Conservation (phyloP, 805 yeast genomes). For the Saturnispora serradocipensis region DNA sequence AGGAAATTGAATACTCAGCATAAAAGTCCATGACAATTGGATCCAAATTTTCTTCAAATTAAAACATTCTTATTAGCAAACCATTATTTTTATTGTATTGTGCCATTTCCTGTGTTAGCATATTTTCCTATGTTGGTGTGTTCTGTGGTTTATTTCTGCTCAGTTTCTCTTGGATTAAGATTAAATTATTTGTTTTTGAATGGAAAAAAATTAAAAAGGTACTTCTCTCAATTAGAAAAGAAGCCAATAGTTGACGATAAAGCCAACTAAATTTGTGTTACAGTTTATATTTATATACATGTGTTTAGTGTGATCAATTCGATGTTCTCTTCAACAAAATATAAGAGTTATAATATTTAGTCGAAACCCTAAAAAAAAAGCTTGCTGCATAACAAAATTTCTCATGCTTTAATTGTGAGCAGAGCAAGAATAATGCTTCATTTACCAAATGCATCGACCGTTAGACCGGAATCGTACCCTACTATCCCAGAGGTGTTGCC, state of each 20-base stretch:
- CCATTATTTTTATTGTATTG: neutral
- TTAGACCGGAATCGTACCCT: neutral
- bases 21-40: too few relatives aligned
- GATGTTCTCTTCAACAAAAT: too few relatives aligned
- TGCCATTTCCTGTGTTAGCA: neutral
- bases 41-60: too few relatives aligned
- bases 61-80: too few relatives aligned
- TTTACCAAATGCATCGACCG: neutral
- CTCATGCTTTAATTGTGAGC: too few relatives aligned
- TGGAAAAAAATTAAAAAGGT: neutral
- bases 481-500: conserved; percentile 49
- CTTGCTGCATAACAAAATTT: too few relatives aligned
- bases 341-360: too few relatives aligned
- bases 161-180: neutral
- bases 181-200: neutral
- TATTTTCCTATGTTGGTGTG: neutral
- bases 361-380: too few relatives aligned
- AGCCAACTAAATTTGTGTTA: neutral
- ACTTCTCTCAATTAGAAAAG: neutral
- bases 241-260: neutral
- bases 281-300: neutral
- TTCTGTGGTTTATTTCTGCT: too few relatives aligned
- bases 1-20: too few relatives aligned
- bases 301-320: neutral
- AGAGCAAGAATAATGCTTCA: neutral